A percentile compares a stretch with the other conserved stretches of the same genome.
Conservation (phyloP, 495 filamentous ascomycete genomes). For the Neurospora tetrasperma region DNA sequence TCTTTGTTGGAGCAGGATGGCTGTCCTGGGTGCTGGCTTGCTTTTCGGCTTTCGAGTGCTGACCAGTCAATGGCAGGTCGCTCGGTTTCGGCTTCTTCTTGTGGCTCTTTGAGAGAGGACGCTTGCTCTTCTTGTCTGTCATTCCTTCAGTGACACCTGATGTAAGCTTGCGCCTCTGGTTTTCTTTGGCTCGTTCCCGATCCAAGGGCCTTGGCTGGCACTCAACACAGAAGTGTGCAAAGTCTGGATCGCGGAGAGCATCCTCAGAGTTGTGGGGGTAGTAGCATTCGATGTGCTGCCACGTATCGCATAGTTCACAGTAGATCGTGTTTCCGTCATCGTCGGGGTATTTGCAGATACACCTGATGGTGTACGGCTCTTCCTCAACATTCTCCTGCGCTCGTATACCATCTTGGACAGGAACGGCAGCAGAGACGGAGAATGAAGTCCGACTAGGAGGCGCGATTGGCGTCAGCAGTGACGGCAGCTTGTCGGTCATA, state of each 20-base stretch:
- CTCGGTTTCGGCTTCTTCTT: constrained; percentile 60
- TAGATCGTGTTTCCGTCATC: constrained; percentile 97
- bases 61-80: constrained; percentile 42
- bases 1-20: constrained; percentile 44
- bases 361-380: constrained; percentile 94
- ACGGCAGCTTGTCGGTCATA: constrained; percentile 87
- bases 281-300: constrained; percentile 97
- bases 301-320: constrained; percentile 91
- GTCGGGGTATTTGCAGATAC: constrained; percentile 83
- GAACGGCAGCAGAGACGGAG: constrained; percentile 40
- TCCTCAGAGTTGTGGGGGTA: constrained; percentile 62
- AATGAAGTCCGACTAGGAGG: constrained; percentile 39
- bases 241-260: constrained; percentile 50
- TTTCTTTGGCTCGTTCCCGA: constrained; percentile 58
- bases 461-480: constrained; percentile 46
- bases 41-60: constrained; percentile 28
- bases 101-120: constrained; percentile 56
- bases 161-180: constrained; percentile 31
- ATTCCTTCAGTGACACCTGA: constrained; percentile 46
- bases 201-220: constrained; percentile 72
- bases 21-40: constrained; percentile 27
- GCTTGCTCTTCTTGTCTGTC: constrained; percentile 56
- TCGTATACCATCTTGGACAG: constrained; percentile 46
- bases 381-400: constrained; percentile 53
- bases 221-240: constrained; percentile 72